Evolutionary conservation across 208 protist species (phyloP), one percentile per base, ranked within the genome.

Genomic region (Acanthamoeba lugdunensis): DNA sequence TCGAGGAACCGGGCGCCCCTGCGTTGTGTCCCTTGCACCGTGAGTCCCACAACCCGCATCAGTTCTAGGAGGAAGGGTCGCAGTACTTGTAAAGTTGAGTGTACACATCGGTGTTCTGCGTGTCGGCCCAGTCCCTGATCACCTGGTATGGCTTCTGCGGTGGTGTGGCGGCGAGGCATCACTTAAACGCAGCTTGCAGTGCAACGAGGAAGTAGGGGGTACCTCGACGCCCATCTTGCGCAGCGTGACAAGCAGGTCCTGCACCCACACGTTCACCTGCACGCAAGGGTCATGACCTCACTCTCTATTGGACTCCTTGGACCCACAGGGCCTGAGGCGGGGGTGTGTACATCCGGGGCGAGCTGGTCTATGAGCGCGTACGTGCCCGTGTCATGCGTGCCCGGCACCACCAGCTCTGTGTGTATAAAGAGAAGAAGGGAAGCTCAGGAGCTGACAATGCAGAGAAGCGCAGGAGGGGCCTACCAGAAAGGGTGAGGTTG

Each of bases 381-480:
- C 18, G 77, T 58, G 45, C 77, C 77, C 11, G 45, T 85, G 77
- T 85, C 77, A 56, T 85, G 77, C 13, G 77, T 85, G 37, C 77
- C 77, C 21, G 77, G 77, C 37, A 85, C n/a, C 1, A 85, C 77
- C 30, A 85, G 37, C n/a, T 85, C 77, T 85, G 23, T 4, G 23
- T 14, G 30, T 37, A 37, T 37, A 37, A 75, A 6, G 23, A 8
- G 23, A 4, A 75, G 4, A 48, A 48, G 45, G 45, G 45, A 11
- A 48, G 7, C 45, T 75, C 33, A 75, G 67, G 56, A 61, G 18
- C 21, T 25, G 13, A 11, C 13, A 61, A 61, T 4, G 2, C 14
- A 11, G 56, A 18, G 56, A 23, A 7, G 56, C 45, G 45, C 1
- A 4, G 56, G 56, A 61, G 18, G 18, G 56, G 56, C 21, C 18